phyloP scores from a whole-genome alignment of 495 filamentous ascomycete genomes.

The Aspergillus ellipticus region DNA sequence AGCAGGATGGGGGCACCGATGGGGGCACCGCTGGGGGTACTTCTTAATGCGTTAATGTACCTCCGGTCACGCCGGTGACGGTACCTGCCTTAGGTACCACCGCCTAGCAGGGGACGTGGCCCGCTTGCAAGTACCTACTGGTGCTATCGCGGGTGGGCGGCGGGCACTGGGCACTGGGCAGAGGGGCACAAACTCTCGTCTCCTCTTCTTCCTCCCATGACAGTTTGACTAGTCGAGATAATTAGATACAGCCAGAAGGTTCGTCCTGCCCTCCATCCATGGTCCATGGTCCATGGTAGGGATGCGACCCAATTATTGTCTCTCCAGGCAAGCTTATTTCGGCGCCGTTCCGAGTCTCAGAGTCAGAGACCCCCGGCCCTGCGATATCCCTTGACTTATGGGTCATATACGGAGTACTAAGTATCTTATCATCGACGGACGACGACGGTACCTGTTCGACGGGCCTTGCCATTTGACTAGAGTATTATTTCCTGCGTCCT shows the following conservation, averaged over 20 bases:
- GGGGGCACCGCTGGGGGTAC: no score
- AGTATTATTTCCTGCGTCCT: no score
- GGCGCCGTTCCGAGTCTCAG: no score
- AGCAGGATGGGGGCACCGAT: no score
- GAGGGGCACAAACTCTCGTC: no score
- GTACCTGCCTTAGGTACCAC: slow-evolving; percentile 5
- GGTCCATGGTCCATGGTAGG: background rate
- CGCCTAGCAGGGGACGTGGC: background rate
- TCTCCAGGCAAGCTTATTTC: background rate
- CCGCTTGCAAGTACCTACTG: background rate
- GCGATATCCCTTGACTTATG: background rate
- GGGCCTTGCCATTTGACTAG: no score
- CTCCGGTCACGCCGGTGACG: background rate
- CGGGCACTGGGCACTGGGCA: no score
- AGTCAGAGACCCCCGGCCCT: background rate
- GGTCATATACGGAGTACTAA: background rate
- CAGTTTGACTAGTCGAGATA: no score
- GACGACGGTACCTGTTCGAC: background rate
- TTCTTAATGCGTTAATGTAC: no score
- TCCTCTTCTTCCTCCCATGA: no score
- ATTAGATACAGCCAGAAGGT: background rate
- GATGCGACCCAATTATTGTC: background rate
- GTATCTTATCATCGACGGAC: background rate
- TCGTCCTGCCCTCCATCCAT: background rate
- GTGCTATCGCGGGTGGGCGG: no score